Base-by-base conservation (phyloP, 352 stramenopile genomes). In the Phytophthora citricola region DNA sequence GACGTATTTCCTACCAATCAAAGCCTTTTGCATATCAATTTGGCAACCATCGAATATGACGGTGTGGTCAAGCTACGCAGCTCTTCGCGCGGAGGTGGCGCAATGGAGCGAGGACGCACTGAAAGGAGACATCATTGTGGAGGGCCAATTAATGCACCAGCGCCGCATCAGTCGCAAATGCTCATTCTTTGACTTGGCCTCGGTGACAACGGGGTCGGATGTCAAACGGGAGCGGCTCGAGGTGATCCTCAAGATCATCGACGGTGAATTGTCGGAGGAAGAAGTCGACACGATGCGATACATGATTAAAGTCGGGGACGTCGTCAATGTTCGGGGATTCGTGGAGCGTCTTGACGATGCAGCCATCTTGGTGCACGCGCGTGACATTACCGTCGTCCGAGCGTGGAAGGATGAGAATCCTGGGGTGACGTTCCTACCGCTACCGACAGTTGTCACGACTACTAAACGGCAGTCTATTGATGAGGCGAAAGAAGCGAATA, bases 211-310 rank as follows among this genome's bases (percentile, higher is more conserved):
- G 5, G 54, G 44, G 26, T 55, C 60, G 22, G 49, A 58, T 26
- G 38, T 20, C 9, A 41, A 75, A 6, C 58, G 49, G 20, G 55
- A 89, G 56, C 79, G 79, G 20, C 47, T 94, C 27, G 86, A 94
- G 60, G 83, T 92, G 41, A 84, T 94, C 24, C 69, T 94, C 48
- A 94, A 94, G 58, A 85, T 93, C 64, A 85, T 91, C 26, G 74
- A 87, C 32, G 64, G 70, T 36, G 77, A 90, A 60, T 72, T 94
- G 29, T 85, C 83, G 6, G 66, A 74, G 11, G 87, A 91, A 15
- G 53, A 91, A 5, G 60, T 94, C 10, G 81, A 92, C 15, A 54
- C 56, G n/a, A 84, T 94, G 38, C 79, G 84, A 48, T 77, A 87
- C 45, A 34, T 60, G 58, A 50, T 92, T 49, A 91, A 85, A 43